Conservation (phyloP, 441 rosid genomes). For the Breynia disticha region DNA sequence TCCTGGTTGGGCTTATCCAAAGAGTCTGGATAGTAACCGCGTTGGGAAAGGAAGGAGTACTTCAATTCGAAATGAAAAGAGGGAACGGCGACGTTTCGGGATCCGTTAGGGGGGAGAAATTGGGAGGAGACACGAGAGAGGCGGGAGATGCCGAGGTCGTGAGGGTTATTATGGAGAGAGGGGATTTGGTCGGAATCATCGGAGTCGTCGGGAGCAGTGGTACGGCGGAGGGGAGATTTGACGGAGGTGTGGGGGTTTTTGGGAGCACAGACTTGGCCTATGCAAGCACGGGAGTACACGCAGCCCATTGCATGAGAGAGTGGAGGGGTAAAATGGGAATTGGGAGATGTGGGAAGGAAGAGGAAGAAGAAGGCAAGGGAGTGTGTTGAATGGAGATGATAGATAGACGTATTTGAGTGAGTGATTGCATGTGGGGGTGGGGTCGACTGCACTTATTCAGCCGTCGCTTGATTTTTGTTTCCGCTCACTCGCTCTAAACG, state of each 20-base stretch:
- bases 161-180: constrained; percentile 37
- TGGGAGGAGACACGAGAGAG: constrained; percentile 92
- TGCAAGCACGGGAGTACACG: constrained; percentile 87
- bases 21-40: constrained; percentile 97
- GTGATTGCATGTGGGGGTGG: too few species aligned
- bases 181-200: constrained; percentile 51
- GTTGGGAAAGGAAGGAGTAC: constrained; percentile 76
- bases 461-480: too few species aligned
- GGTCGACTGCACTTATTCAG: too few species aligned
- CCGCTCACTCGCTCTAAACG: too few species aligned
- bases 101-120: constrained; percentile 86
- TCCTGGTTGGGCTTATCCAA: constrained; percentile 96
- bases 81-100: constrained; percentile 54
- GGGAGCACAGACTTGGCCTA: constrained; percentile 82
- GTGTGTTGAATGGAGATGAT: too few species aligned
- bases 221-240: constrained; percentile 21
- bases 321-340: too few species aligned
- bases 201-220: constrained; percentile 17
- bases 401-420: too few species aligned
- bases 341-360: too few species aligned
- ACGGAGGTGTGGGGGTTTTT: constrained; percentile 33
- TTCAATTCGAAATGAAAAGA: constrained; percentile 51
- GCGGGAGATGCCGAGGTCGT: constrained; percentile 67
- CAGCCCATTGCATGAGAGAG: constrained; percentile 60
- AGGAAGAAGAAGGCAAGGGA: too few species aligned